Base-by-base conservation (phyloP, 2,329 filamentous ascomycete species). In the Chaetomium globosum region DNA sequence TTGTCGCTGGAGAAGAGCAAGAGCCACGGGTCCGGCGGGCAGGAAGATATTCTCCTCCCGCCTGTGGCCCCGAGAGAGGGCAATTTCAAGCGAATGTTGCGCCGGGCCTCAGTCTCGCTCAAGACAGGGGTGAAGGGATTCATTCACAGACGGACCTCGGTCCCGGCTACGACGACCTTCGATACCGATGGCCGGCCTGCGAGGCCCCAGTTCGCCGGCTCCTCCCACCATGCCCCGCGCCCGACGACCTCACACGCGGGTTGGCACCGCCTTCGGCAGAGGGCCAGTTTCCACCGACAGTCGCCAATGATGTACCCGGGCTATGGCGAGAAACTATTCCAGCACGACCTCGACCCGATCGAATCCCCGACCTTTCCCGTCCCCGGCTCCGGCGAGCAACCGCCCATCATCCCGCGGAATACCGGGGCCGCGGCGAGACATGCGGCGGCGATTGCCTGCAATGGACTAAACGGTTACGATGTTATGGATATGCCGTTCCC, bases 401-500 rank as follows among this genome's bases (percentile, higher is more conserved):
- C 87, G 4, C 86, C 87, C 0, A 76, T 87, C 65, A 88, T 89
- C 31, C 87, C 87, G 3, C 77, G 78, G 12, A 82, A 87, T 62
- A 84, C 81, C 0, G 86, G 87, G 43, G 83, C 81, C n/a, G 85
- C 85, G 1, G 86, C 86, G 33, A 85, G 87, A 64, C 84, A 86
- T 23, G 78, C 79, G 8, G 83, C 86, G 0, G 85, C 83, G 3
- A 86, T 85, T 12, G 79, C 85, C 63, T 84, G 87, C 70, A 86
- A 87, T 69, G 83, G 86, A 60, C 80, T 72, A 33, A 68, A 72
- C 54, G 68, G 65, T 12, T 69, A 70, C 51, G 70, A 71, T 5
- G 33, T 68, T 58, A 58, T 72, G 52, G 71, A 73, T 7, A 66
- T 66, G 1, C 63, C 71, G 67, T 78, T 75, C 46, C 75, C 77